phyloP scores from a whole-genome alignment of 495 filamentous ascomycete genomes.

The Baudoinia panamericana region DNA sequence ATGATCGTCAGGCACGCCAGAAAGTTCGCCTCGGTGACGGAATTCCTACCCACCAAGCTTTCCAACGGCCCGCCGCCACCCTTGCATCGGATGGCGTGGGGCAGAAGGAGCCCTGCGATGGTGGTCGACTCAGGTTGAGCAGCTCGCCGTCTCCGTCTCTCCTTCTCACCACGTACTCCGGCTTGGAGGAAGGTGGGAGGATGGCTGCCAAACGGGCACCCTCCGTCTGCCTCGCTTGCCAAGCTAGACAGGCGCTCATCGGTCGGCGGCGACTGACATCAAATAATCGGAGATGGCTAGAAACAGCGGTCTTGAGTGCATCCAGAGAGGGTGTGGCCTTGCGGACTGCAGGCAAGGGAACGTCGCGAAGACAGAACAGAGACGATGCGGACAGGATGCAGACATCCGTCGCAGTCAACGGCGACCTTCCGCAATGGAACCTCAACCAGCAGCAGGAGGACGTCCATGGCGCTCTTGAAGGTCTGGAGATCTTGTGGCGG shows the following conservation, averaged over 20 bases:
- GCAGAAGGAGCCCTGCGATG: not conserved
- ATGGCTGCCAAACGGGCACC: conserved; percentile 14
- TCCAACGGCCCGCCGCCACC: no score
- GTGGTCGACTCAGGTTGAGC: not conserved
- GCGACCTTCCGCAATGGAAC: not conserved
- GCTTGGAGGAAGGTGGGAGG: no score
- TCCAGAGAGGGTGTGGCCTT: not conserved
- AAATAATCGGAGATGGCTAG: not conserved
- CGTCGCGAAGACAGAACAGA: no score
- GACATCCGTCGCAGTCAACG: not conserved
- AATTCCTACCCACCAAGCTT: no score
- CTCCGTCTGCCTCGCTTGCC: conserved; percentile 16
- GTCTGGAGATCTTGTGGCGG: conserved; percentile 11
- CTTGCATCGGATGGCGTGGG: no score
- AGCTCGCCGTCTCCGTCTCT: not conserved
- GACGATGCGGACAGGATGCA: not conserved
- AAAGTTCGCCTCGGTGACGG: no score
- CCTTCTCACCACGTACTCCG: not conserved
- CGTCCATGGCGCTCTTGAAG: not conserved
- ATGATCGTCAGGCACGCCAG: no score
- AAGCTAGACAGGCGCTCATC: conserved; percentile 8
- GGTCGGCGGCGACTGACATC: not conserved
- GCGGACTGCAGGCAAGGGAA: no score
- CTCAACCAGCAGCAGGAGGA: conserved; percentile 2
- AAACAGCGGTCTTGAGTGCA: not conserved